phyloP scores from a whole-genome alignment of 106 monocot species.

The Apostasia ramifera region DNA sequence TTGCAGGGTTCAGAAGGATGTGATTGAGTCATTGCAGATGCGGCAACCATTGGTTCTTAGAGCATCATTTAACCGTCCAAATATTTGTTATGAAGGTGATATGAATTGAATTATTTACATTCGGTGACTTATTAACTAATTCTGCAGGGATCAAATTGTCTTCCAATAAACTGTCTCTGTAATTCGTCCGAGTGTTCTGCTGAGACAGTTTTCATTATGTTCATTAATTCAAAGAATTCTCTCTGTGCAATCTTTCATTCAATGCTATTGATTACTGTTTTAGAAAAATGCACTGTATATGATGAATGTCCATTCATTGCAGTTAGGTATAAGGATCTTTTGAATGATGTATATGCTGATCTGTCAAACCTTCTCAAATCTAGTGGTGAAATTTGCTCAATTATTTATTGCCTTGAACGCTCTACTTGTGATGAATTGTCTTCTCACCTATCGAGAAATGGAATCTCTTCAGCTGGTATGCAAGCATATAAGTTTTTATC shows the following conservation, averaged over 20 bases:
- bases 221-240: too few relatives aligned
- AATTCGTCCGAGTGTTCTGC: too few relatives aligned
- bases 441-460: conserved; percentile 46
- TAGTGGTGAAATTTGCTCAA: conserved; percentile 59
- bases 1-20: conserved; percentile 81
- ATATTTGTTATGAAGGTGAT: conserved; percentile 98
- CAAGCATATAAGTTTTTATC: conserved; percentile 1
- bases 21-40: conserved; percentile 67
- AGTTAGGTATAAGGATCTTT: conserved; percentile 94
- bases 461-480: conserved; percentile 81
- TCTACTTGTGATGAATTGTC: conserved; percentile 70
- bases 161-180: too few relatives aligned
- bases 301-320: conserved; percentile 18
- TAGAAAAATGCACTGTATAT: too few relatives aligned
- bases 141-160: too few relatives aligned
- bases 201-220: too few relatives aligned
- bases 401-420: conserved; percentile 91
- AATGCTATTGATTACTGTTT: too few relatives aligned
- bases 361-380: conserved; percentile 62
- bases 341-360: conserved; percentile 61
- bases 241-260: too few relatives aligned
- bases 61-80: conserved; percentile 95
- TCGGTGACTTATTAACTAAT: background rate
- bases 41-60: conserved; percentile 58
- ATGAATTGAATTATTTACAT: background rate